Conservation (phyloP, 345 rosid genomes). For the Gossypium stocksii region DNA sequence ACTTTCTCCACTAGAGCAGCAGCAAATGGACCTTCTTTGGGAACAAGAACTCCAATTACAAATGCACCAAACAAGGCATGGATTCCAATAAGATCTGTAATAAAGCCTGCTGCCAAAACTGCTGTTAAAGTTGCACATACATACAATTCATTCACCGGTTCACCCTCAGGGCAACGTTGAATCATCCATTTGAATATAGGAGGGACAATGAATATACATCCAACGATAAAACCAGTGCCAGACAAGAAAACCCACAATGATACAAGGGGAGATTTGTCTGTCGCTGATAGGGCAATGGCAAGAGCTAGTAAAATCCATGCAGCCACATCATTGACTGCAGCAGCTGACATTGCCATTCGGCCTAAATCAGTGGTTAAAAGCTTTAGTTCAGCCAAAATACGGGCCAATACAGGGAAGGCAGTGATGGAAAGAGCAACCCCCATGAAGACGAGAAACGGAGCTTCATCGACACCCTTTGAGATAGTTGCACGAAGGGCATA, state of each 20-base stretch:
- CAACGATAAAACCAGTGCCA: conserved; percentile 46
- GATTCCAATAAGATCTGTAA: conserved; percentile 64
- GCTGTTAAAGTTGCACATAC: conserved; percentile 50
- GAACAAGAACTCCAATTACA: conserved; percentile 61
- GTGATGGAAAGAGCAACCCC: conserved; percentile 80
- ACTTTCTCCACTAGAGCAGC: conserved; percentile 61
- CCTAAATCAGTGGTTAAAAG: conserved; percentile 78
- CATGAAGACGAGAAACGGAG: conserved; percentile 71
- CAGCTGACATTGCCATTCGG: conserved; percentile 70
- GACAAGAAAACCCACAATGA: conserved; percentile 68
- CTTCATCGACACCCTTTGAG: conserved; percentile 3
- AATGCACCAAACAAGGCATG: conserved; percentile 85
- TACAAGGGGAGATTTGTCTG: conserved; percentile 42
- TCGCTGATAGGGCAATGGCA: conserved; percentile 60
- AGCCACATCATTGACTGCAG: conserved; percentile 68
- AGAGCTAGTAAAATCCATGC: conserved; percentile 89
- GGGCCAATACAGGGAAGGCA: conserved; percentile 79
- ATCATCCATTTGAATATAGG: conserved; percentile 55
- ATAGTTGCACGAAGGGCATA: conserved; percentile 30
- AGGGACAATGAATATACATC: conserved; percentile 37
- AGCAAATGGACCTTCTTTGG: conserved; percentile 68
- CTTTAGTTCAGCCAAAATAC: conserved; percentile 81
- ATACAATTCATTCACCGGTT: conserved; percentile 55
- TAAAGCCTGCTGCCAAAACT: conserved; percentile 58
- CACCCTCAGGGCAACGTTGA: conserved; percentile 64